Evolutionary conservation across 2,329 filamentous ascomycete species (phyloP), one percentile per base, ranked within the genome.

Genomic region (Cordyceps fumosorosea): DNA sequence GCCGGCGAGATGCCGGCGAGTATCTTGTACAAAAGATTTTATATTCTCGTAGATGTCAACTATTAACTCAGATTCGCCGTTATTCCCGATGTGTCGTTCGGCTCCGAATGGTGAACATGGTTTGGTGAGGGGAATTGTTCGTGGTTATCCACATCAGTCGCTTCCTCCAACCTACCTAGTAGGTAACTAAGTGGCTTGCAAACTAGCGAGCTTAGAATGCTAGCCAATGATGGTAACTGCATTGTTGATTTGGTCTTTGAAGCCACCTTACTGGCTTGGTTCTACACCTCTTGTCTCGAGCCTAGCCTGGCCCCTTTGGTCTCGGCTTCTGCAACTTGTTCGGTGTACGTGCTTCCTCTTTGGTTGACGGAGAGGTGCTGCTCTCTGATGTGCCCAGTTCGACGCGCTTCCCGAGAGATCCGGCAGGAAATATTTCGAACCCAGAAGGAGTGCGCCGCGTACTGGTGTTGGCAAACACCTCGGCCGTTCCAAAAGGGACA

Each of bases 371-470:
- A 20, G 22, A 37, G 47, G 12, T 54, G 37, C 14, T 24, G n/a
- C 16, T n/a, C 11, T 12, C 14, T 1, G 42, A 34, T 11, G 42
- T 18, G 34, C 44, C 45, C 11, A 63, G 56, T 44, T 60, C 56
- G 14, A 63, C 22, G 14, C 62, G 56, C 26, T 55, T 12, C 32
- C 56, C 62, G 6, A 60, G 51, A 26, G 56, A 51, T 3, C 62
- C 62, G 20, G 62, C 62, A 11, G 62, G 62, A 12, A 63, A 52
- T 56, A 60, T 56, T 52, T 63, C 62, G 54, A 63, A 63, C 4
- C 53, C 57, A 20, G 62, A 56, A 34, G 20, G 24, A n/a, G 62
- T 60, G 6, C 56, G 52, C 26, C 56, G 40, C 1, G 57, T 42
- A 5, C 24, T 37, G 7, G 51, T 60, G 26, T 63, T 63, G 51